These are phyloP conservation scores for Wickerhamiella kurtzmanii DNA, from an alignment of 805 yeast genomes.

Conservation along the genomic window DNA sequence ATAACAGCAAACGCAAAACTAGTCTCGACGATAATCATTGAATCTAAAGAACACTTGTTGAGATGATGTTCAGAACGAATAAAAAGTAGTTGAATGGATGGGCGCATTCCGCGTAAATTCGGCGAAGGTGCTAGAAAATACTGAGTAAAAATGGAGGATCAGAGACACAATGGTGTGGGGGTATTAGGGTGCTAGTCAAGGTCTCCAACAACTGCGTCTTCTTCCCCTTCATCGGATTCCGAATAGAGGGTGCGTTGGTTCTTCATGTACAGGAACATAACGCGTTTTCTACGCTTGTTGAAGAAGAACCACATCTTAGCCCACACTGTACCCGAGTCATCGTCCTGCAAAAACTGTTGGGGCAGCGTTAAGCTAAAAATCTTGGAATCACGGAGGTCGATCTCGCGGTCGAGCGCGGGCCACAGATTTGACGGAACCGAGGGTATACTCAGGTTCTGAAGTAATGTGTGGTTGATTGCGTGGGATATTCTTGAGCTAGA, in stretches of 20 bases:
- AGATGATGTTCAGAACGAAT: too few species aligned
- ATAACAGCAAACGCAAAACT: too few species aligned
- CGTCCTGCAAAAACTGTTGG: constrained; percentile 47
- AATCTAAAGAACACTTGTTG: too few species aligned
- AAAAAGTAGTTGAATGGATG: too few species aligned
- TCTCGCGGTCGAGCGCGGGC: constrained; percentile 75
- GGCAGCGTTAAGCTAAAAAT: constrained; percentile 32
- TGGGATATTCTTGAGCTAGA: constrained; percentile 2
- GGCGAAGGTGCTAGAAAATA: too few species aligned
- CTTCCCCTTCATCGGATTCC: neutral
- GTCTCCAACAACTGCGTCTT: constrained; percentile 1
- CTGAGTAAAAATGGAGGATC: too few species aligned
- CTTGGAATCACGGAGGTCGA: constrained; percentile 48
- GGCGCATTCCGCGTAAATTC: too few species aligned
- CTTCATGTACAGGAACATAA: constrained; percentile 67
- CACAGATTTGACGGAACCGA: constrained; percentile 56
- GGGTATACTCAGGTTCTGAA: constrained; percentile 16
- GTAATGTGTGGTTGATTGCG: constrained; percentile 8
- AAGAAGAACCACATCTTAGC: constrained; percentile 80
- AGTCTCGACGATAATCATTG: too few species aligned
- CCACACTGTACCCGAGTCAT: constrained; percentile 52
- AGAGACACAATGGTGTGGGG: too few species aligned
- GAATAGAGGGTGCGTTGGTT: constrained; percentile 16
- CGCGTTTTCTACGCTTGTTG: constrained; percentile 83
- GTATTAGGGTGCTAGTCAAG: neutral